Base-by-base conservation (phyloP, 176 grass and related monocot genomes). In the Eleusine coracana region DNA sequence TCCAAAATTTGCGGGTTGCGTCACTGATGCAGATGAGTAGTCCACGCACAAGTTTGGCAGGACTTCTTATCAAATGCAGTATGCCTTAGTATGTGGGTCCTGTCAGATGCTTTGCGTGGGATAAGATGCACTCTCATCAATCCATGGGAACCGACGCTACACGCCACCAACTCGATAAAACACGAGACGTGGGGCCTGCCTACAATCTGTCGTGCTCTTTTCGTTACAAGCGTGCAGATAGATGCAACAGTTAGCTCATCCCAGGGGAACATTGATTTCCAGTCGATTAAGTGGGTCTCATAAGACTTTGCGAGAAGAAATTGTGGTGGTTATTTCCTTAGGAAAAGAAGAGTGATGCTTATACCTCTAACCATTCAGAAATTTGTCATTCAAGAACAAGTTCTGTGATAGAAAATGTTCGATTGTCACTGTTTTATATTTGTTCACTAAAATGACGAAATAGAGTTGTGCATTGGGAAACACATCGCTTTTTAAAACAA, bases 41-140 rank as follows among this genome's bases (percentile, higher is more conserved):
- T 74, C 59, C 52, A 76, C 15, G 27, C 78, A 50, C 39, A 15
- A 58, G 63, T 69, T 76, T 70, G 85, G 38, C 39, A 39, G 29
- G 61, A 23, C 62, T 60, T 68, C 62, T 75, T 71, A 59, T 75
- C 77, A 38, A 68, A 74, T 58, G 39, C 77, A 18, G 39, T 78
- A 18, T 17, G 16, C 18, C 69, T 15, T 76, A 56, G 18, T 31
- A 68, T 52, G 27, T 75, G 72, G 37, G 72, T 34, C 62, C n/a
- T 77, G 64, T 54, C 79, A 42, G 79, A 64, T 77, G 86, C 55
- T 71, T 87, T 87, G 86, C 79, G 65, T 87, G 72, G 60, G 54
- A 62, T 77, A 28, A 28, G 52, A 31, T 82, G 52, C 79, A 76
- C 76, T 70, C 49, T 86, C 20, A 75, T 48, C 85, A 69, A 63